Base-by-base conservation (phyloP, 305 asterid genomes). In the Fraxinus paxiana region DNA sequence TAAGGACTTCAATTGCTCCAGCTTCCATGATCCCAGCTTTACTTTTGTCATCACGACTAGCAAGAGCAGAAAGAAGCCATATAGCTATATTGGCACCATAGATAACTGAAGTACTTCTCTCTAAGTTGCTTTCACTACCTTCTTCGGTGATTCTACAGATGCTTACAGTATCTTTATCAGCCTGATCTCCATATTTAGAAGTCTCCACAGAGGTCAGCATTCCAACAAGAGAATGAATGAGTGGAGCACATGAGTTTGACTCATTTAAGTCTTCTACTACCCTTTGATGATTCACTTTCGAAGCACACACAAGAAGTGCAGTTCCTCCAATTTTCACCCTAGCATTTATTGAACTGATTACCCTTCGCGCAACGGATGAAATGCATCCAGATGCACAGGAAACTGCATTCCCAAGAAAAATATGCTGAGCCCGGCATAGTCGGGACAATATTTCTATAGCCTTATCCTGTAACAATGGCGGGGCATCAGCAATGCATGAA, bases 41-140 rank as follows among this genome's bases (percentile, higher is more conserved):
- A 85, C 94, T 86, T 85, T 84, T 88, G 75, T 88, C 92, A 87
- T 93, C 97, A 81, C 83, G 88, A 82, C 96, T 87, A 77, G 97
- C 98, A 87, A 96, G 94, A 80, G 84, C 88, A 77, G 97, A 90
- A 82, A 96, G 98, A 85, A 96, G 94, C 99, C 98, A 96, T 79
- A 91, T 88, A 48, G 97, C 93, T 70, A 96, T 92, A 85, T 91
- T 86, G 84, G 90, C 85, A 86, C 98, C 95, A 82, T 84, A 87
- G 82, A 96, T 92, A 76, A 88, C 90, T 18, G 96, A 91, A 65
- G 98, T 96, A 84, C 84, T 86, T 87, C 82, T 91, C 82, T 87
- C 92, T 24, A 43, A 38, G 51, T 85, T 88, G 72, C 80, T 88
- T 77, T 83, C 79, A 78, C 65, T 86, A 51, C 82, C 88, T 46